Evolutionary conservation across 768 basidiomycete genomes (phyloP).

Genomic region (Psilocybe cubensis): DNA sequence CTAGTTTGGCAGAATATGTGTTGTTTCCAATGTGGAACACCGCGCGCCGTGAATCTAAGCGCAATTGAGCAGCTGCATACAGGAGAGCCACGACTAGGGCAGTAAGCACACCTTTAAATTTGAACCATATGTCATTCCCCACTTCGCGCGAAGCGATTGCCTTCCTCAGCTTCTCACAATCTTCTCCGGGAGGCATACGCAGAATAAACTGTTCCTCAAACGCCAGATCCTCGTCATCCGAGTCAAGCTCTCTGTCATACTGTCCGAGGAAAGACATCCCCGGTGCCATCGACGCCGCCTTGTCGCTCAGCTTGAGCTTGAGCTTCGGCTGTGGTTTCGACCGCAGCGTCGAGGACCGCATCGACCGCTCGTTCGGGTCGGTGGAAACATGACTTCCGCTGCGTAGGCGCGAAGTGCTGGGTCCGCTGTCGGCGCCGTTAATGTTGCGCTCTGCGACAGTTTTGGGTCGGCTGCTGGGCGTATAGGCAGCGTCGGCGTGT

Average conservation of each 20-base stretch:
- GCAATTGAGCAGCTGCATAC: constrained; percentile 5
- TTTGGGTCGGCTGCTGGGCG: constrained; percentile 25
- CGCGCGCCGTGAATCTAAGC: constrained; percentile 85
- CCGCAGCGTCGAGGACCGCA: constrained; percentile 56
- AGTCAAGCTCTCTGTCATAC: constrained; percentile 94
- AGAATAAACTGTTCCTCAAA: constrained; percentile 99
- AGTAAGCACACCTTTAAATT: constrained; percentile 80
- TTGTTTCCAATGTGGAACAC: constrained; percentile 85
- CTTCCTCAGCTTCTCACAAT: constrained; percentile 78
- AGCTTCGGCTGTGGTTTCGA: constrained; percentile 71
- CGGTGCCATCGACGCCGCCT: constrained; percentile 77
- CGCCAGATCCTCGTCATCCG: constrained; percentile 90
- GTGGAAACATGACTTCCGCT: constrained; percentile 30
- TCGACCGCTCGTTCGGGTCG: constrained; percentile 53
- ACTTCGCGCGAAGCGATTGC: constrained; percentile 82
- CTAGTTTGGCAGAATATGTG: constrained; percentile 88
- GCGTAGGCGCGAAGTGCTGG: constrained; percentile 33
- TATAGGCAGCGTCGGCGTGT: constrained; percentile 9
- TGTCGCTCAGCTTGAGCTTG: constrained; percentile 87
- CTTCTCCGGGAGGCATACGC: constrained; percentile 83
- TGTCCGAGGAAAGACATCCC: constrained; percentile 89
- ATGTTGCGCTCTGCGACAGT: constrained; percentile 29
- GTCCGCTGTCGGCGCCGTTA: neutral
- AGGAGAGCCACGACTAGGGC: neutral
- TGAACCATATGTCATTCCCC: constrained; percentile 91